Conservation (phyloP, 805 yeast genomes). For the Wickerhamiella siamensis region DNA sequence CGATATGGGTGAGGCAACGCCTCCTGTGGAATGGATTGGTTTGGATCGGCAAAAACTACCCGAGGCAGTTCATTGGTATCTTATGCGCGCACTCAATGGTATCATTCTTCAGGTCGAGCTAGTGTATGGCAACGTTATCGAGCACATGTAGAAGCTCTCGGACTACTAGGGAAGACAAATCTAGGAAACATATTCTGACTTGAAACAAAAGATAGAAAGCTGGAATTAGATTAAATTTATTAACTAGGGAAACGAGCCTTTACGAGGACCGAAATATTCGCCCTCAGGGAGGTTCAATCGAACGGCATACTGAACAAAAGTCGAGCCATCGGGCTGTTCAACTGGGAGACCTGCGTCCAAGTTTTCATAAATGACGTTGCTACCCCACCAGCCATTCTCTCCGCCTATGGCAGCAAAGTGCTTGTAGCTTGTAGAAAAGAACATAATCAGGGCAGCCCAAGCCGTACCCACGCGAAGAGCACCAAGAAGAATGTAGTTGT, state of each 20-base stretch:
- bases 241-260: slow-evolving; percentile 16
- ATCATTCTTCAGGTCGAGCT: slow-evolving; percentile 51
- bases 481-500: slow-evolving; percentile 34
- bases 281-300: slow-evolving; percentile 10
- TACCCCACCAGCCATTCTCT: slow-evolving; percentile 51
- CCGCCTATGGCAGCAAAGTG: slow-evolving; percentile 29
- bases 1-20: slow-evolving; percentile 93
- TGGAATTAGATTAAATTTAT: no score
- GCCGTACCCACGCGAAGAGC: slow-evolving; percentile 48
- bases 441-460: slow-evolving; percentile 40
- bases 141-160: slow-evolving; percentile 6
- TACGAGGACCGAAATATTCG: slow-evolving; percentile 23
- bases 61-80: slow-evolving; percentile 66
- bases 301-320: neutral
- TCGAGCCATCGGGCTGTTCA: neutral
- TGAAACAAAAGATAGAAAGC: no score
- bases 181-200: no score
- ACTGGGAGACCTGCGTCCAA: slow-evolving; percentile 7
- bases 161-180: neutral
- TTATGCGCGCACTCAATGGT: slow-evolving; percentile 59
- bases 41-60: slow-evolving; percentile 79
- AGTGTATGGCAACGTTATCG: slow-evolving; percentile 11
- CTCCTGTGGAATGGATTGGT: slow-evolving; percentile 98
- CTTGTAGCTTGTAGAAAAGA: slow-evolving; percentile 34
- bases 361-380: slow-evolving; percentile 16